Evolutionary conservation across 129 eudicot genomes (phyloP).

Genomic region (Solidago caesia): DNA sequence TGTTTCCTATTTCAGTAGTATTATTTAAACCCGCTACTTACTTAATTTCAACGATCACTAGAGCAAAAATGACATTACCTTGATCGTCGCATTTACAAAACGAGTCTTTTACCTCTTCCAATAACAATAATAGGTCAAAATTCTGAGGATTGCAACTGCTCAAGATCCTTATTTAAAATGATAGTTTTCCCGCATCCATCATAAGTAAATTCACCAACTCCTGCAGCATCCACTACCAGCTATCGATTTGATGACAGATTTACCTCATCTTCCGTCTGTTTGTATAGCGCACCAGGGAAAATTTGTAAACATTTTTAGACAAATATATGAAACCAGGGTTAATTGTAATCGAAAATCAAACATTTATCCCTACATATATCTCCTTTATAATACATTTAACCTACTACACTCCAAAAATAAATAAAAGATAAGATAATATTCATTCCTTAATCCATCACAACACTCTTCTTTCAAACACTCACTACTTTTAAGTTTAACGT

Average conservation of each 20-base stretch:
- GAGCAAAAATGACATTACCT: conserved; percentile 45
- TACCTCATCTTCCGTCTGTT: conserved; percentile 74
- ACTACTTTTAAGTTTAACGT: too few species aligned
- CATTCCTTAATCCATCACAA: too few species aligned
- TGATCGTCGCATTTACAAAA: conserved; percentile 78
- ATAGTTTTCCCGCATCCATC: conserved; percentile 91
- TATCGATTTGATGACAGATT: conserved; percentile 65
- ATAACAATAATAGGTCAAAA: conserved; percentile 73
- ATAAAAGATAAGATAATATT: too few species aligned
- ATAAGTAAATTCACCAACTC: conserved; percentile 77
- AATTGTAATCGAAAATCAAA: too few species aligned
- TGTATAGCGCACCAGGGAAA: conserved; percentile 42
- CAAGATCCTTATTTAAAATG: conserved; percentile 45
- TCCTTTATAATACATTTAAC: too few species aligned
- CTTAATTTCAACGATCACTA: conserved; percentile 13
- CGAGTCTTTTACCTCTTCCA: conserved; percentile 87
- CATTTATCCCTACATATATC: too few species aligned
- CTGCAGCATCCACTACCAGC: conserved; percentile 75
- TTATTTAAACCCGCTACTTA: not conserved
- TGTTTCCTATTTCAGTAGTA: not conserved
- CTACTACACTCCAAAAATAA: too few species aligned
- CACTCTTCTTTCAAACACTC: too few species aligned
- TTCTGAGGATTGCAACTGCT: conserved; percentile 49
- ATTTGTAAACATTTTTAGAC: too few species aligned
- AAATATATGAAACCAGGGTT: too few species aligned